phyloP scores from a whole-genome alignment of 805 yeast species.

The Saccharomycopsis synnaedendra region DNA sequence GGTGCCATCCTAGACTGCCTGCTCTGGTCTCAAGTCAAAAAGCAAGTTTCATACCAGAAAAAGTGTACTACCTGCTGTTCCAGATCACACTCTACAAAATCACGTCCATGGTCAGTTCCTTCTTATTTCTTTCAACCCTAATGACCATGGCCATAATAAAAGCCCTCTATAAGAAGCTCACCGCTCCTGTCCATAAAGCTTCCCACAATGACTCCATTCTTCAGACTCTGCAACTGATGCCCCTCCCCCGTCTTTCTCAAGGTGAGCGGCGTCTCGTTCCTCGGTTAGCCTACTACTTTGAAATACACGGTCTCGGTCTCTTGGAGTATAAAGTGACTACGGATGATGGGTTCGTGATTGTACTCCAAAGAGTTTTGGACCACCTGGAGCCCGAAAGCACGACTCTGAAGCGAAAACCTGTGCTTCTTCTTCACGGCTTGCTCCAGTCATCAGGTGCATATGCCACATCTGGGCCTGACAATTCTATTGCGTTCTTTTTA shows the following conservation, averaged over 20 bases:
- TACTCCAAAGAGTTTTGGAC: conserved; percentile 39
- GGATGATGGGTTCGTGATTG: conserved; percentile 68
- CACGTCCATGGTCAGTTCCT: conserved; percentile 3
- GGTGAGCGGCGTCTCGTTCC: conserved; percentile 31
- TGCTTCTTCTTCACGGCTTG: conserved; percentile 75
- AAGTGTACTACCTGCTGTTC: background rate
- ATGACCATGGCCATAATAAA: conserved; percentile 2
- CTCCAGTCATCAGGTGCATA: conserved; percentile 81
- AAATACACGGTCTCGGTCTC: conserved; percentile 46
- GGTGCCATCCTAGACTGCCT: no score
- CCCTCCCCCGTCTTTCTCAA: background rate
- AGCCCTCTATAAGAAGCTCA: background rate
- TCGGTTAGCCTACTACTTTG: conserved; percentile 59
- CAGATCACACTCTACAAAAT: background rate
- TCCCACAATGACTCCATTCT: background rate
- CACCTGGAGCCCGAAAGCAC: conserved; percentile 24
- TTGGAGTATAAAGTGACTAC: conserved; percentile 54
- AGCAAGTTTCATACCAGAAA: background rate
- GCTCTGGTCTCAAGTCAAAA: no score
- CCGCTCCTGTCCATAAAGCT: background rate
- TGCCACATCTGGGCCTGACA: conserved; percentile 70
- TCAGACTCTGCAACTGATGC: background rate
- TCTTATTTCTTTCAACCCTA: conserved; percentile 2
- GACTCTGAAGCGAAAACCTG: conserved; percentile 36
- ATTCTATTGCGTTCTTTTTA: conserved; percentile 51